Base-by-base conservation (phyloP, 257 asterid species). In the Lithospermum erythrorhizon region DNA sequence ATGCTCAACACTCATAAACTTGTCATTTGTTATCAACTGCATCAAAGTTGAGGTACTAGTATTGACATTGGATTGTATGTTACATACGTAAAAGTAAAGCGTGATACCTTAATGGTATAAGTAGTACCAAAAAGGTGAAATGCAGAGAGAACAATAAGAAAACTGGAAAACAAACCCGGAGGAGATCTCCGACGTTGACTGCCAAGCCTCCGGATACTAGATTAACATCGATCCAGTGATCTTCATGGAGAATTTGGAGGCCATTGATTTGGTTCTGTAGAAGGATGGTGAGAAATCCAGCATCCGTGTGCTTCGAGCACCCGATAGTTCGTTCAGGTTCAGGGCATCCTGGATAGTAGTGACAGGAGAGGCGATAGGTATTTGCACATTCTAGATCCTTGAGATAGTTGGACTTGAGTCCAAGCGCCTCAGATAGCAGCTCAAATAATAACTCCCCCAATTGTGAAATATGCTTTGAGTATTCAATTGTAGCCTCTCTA, bases 331-430 rank as follows among this genome's bases (percentile, higher is more conserved):
- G 55, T n/a, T 64, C 55, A n/a, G 68, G 68, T 11, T 64, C 62
- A 0, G 68, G 68, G 61, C 68, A 64, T 11, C 41, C 37, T 19
- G 68, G 68, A n/a, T 23, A 54, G 47, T 64, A 64, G 48, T 64
- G 62, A 56, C 37, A 56, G 60, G 18, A 6, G 9, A 56, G 60
- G 11, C 60, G 32, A 21, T 9, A 35, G 5, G 10, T 16, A n/a
- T 61, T 61, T 37, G 32, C 64, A 24, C 64, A 61, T 19, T 37
- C 64, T 23, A 61, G 3, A 25, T 29, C 30, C 32, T 35, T 16
- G 20, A 60, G 53, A 19, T 37, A 18, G 20, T 60, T 60, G 30
- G 55, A 48, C 17, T 60, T 19, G 11, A 60, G 64, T 48, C 64
- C 64, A 37, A 61, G 64, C 21, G 64, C 53, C 21, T 61, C 64